phyloP scores from a whole-genome alignment of 495 filamentous ascomycete species.

The Podospora anserina region DNA sequence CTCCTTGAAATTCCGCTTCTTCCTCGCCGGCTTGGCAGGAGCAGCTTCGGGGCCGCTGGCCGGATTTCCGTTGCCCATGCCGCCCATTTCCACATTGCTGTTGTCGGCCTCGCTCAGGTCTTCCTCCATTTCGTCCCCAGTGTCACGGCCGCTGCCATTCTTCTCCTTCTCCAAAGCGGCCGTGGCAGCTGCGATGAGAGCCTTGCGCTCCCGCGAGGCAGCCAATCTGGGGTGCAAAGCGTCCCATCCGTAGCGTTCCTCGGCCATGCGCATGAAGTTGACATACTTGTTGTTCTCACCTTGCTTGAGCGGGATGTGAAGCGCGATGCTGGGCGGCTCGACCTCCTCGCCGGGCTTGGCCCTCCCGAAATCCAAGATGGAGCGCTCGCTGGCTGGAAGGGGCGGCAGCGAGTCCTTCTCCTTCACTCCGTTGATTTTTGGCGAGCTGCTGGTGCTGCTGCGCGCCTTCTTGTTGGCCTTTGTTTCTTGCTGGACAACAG shows the following conservation, averaged over 20 bases:
- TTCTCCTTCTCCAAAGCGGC: constrained; percentile 76
- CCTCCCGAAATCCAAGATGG: constrained; percentile 52
- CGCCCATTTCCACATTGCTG: constrained; percentile 67
- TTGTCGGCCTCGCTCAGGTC: constrained; percentile 60
- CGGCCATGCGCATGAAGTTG: constrained; percentile 91
- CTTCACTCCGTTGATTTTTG: constrained; percentile 38
- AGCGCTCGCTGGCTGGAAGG: constrained; percentile 41
- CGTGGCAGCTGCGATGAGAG: constrained; percentile 79
- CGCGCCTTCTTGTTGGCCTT: constrained; percentile 41
- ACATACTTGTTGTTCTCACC: constrained; percentile 83
- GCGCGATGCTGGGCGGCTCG: constrained; percentile 72
- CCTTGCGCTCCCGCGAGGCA: constrained; percentile 73
- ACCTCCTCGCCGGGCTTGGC: constrained; percentile 47
- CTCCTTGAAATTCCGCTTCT: constrained; percentile 80
- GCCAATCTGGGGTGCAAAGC: constrained; percentile 88
- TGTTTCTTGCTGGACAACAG: constrained; percentile 35
- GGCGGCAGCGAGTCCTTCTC: constrained; percentile 41
- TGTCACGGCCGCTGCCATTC: constrained; percentile 67
- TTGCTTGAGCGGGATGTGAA: constrained; percentile 69
- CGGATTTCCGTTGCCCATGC: constrained; percentile 27
- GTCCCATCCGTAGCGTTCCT: constrained; percentile 90
- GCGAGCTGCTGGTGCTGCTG: constrained; percentile 42
- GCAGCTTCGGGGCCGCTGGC: constrained; percentile 52
- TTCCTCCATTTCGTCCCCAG: constrained; percentile 70
- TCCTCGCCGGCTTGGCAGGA: constrained; percentile 59